These are phyloP conservation scores for Cladosporium oxysporum DNA, from an alignment of 2,329 filamentous ascomycete genomes.

Conservation along the genomic window DNA sequence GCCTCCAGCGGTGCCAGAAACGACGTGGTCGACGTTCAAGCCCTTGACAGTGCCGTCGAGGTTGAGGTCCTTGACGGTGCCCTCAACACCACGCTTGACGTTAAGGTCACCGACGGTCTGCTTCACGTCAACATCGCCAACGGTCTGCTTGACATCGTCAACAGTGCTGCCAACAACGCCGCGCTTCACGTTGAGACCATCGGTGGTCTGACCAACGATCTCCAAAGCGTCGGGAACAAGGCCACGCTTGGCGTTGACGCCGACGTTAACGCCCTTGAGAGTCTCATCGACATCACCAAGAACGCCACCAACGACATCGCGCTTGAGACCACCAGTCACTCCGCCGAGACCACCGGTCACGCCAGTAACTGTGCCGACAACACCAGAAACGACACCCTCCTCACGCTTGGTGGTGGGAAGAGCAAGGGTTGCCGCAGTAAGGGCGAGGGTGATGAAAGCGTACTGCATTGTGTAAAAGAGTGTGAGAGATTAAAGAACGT, in stretches of 20 bases:
- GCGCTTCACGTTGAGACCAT: not conserved
- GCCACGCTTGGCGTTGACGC: not conserved
- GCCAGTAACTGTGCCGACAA: conserved; percentile 86
- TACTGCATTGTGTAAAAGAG: conserved; percentile 20
- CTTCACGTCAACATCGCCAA: not conserved
- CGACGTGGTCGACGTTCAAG: not conserved
- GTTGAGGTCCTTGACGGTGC: not conserved
- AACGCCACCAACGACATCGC: not conserved
- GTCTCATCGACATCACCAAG: conserved; percentile 1
- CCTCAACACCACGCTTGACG: not conserved
- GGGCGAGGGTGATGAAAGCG: conserved; percentile 19
- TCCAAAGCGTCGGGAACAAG: not conserved
- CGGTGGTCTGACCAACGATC: not conserved
- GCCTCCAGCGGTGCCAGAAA: not conserved
- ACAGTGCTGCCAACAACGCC: not conserved
- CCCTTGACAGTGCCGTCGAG: not conserved
- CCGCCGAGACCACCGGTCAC: conserved; percentile 1
- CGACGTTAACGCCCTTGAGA: not conserved
- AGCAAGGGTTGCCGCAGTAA: conserved; percentile 17
- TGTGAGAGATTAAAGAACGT: conserved; percentile 8
- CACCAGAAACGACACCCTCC: conserved; percentile 70
- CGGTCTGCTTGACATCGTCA: not conserved
- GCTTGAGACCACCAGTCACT: conserved; percentile 6
- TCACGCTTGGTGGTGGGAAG: conserved; percentile 18
- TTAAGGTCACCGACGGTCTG: not conserved